A percentile compares a stretch with the other conserved stretches of the same genome.
phyloP scores from a whole-genome alignment of 495 filamentous ascomycete genomes.

The Penicillium fimorum region DNA sequence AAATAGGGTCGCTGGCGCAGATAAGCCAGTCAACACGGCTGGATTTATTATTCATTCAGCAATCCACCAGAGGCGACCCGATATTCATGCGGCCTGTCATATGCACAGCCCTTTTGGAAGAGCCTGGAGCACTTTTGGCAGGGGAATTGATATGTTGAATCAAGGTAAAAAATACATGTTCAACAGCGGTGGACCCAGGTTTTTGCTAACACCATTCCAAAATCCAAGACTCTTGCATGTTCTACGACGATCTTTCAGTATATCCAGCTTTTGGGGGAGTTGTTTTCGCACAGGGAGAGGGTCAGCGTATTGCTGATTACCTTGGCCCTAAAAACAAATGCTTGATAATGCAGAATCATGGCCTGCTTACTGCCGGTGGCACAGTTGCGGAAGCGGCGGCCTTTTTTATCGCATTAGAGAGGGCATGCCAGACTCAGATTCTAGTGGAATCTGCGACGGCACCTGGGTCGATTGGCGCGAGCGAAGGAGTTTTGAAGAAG shows the following conservation, averaged over 20 bases:
- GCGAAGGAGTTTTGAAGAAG: not conserved
- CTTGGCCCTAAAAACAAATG: not conserved
- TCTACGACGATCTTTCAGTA: slow-evolving; percentile 46
- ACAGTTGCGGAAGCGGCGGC: not conserved
- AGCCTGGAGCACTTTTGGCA: slow-evolving; percentile 34
- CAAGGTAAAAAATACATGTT: slow-evolving; percentile 30
- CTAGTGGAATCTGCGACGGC: not conserved
- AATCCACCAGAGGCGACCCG: slow-evolving; percentile 36
- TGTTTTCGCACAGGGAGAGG: slow-evolving; percentile 56
- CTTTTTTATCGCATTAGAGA: not conserved
- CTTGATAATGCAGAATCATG: not conserved
- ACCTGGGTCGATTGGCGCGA: not conserved
- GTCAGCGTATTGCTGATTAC: slow-evolving; percentile 8
- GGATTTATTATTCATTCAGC: slow-evolving; percentile 57
- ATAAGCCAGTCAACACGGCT: slow-evolving; percentile 46
- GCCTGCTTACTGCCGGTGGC: not conserved
- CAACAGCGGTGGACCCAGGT: not conserved
- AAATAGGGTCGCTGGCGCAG: too few relatives aligned
- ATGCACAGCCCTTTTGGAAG: slow-evolving; percentile 33
- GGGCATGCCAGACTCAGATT: not conserved
- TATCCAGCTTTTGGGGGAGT: slow-evolving; percentile 46
- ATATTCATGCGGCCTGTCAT: slow-evolving; percentile 39
- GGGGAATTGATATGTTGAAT: slow-evolving; percentile 37
- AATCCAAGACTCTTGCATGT: slow-evolving; percentile 42
- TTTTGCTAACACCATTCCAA: not conserved